phyloP scores from a whole-genome alignment of 441 rosid genomes.

The Dalechampia spathulata region DNA sequence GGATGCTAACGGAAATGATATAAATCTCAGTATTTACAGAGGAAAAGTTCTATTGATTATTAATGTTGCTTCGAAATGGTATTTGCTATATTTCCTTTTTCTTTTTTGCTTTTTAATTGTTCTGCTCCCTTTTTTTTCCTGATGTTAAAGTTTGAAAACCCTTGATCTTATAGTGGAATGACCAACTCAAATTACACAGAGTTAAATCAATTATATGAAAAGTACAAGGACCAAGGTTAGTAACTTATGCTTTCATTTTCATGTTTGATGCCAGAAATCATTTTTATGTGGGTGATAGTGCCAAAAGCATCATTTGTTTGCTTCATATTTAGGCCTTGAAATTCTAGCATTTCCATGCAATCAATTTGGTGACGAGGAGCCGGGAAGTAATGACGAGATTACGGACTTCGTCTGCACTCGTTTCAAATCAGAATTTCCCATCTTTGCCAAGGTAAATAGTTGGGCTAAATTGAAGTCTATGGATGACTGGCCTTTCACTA shows the following conservation, averaged over 20 bases:
- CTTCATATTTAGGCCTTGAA: slow-evolving; percentile 53
- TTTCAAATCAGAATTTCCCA: slow-evolving; percentile 77
- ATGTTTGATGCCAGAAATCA: too few relatives aligned
- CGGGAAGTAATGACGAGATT: slow-evolving; percentile 65
- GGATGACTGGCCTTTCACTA: too few relatives aligned
- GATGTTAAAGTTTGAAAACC: background rate
- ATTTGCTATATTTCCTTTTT: slow-evolving; percentile 12
- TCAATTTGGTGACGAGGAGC: slow-evolving; percentile 90
- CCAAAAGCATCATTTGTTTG: too few relatives aligned
- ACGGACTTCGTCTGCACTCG: slow-evolving; percentile 65
- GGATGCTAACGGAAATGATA: slow-evolving; percentile 65
- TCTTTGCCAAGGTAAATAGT: slow-evolving; percentile 65
- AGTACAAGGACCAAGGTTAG: slow-evolving; percentile 72
- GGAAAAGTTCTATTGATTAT: slow-evolving; percentile 76
- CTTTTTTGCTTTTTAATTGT: too few relatives aligned
- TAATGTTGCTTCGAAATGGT: slow-evolving; percentile 91
- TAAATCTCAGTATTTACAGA: slow-evolving; percentile 47
- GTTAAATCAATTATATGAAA: slow-evolving; percentile 60
- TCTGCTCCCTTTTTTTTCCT: background rate
- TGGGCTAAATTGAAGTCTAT: background rate
- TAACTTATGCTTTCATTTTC: too few relatives aligned
- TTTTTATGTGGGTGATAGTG: too few relatives aligned
- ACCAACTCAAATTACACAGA: slow-evolving; percentile 80
- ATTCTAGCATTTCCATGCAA: slow-evolving; percentile 91
- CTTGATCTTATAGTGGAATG: slow-evolving; percentile 58